phyloP scores from a whole-genome alignment of 768 basidiomycete genomes.

The Panaeolus cyanescens region DNA sequence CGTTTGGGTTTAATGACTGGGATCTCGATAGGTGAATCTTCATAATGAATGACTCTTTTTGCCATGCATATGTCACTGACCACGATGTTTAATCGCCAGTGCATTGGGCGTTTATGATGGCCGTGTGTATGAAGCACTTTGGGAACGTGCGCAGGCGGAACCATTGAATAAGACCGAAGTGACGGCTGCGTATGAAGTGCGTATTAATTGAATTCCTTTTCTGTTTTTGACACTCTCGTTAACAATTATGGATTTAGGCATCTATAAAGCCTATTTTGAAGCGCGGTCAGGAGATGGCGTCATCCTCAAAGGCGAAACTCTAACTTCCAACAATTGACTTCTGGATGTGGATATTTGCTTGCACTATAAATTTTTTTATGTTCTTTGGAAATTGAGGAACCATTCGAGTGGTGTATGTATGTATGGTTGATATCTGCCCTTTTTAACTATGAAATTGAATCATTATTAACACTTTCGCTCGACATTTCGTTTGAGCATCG shows the following conservation, averaged over 20 bases:
- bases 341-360: not conserved
- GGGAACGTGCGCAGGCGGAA: conserved; percentile 57
- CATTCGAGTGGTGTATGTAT: too few relatives aligned
- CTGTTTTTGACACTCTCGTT: not conserved
- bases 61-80: not conserved
- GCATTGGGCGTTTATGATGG: conserved; percentile 67
- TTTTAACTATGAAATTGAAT: too few relatives aligned
- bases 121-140: conserved; percentile 67
- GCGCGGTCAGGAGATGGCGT: conserved; percentile 44
- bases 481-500: too few relatives aligned
- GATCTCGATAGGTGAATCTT: conserved; percentile 59
- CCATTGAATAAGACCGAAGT: conserved; percentile 58
- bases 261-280: conserved; percentile 55
- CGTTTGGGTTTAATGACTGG: conserved; percentile 78
- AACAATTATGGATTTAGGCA: conserved; percentile 25
- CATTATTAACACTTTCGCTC: too few relatives aligned
- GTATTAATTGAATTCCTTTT: conserved; percentile 10
- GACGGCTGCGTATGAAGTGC: conserved; percentile 58
- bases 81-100: conserved; percentile 28
- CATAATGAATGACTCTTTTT: conserved; percentile 8
- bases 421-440: too few relatives aligned
- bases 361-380: not conserved
- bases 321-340: conserved; percentile 11
- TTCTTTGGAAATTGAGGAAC: not conserved
- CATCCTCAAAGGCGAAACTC: conserved; percentile 30